A percentile compares a stretch with the other conserved stretches of the same genome.
Evolutionary conservation across 2,329 filamentous ascomycete genomes (phyloP).

Genomic region (Talaromyces piceae): DNA sequence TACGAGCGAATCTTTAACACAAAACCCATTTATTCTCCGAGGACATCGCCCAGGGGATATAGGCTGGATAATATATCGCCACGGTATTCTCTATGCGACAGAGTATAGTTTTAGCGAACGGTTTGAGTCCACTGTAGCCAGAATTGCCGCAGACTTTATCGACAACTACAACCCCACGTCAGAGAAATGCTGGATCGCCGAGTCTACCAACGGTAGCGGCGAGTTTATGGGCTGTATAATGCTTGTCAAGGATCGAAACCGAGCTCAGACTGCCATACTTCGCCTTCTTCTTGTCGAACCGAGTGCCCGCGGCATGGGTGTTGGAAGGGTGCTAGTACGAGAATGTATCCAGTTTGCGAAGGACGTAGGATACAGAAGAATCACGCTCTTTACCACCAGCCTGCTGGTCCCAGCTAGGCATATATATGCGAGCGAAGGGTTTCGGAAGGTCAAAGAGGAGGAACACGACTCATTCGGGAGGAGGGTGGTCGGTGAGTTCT

Average conservation of each 20-base stretch:
- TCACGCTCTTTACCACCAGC: conserved; percentile 20
- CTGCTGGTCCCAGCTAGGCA: conserved; percentile 15
- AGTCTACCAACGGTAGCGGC: conserved; percentile 11
- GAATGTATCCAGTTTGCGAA: conserved; percentile 18
- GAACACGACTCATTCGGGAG: conserved; percentile 17
- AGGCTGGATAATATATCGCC: conserved; percentile 18
- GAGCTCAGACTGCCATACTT: conserved; percentile 14
- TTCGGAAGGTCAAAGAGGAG: conserved; percentile 14
- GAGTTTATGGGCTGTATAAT: conserved; percentile 19
- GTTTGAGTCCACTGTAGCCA: conserved; percentile 16
- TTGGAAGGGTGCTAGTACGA: conserved; percentile 16
- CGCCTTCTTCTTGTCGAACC: conserved; percentile 21
- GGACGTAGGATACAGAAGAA: conserved; percentile 16
- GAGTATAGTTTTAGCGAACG: conserved; percentile 17
- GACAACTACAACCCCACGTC: conserved; percentile 15
- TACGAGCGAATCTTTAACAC: neutral
- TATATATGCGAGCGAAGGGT: conserved; percentile 19
- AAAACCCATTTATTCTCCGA: conserved; percentile 22
- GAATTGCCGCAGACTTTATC: conserved; percentile 17
- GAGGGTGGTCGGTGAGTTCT: conserved; percentile 17
- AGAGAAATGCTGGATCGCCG: conserved; percentile 22
- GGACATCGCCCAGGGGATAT: conserved; percentile 18
- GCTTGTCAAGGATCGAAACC: conserved; percentile 17
- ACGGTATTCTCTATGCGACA: conserved; percentile 16
- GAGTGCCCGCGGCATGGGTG: conserved; percentile 16